Base-by-base conservation (phyloP, 2,329 filamentous ascomycete species). In the Nothopassalora personata region DNA sequence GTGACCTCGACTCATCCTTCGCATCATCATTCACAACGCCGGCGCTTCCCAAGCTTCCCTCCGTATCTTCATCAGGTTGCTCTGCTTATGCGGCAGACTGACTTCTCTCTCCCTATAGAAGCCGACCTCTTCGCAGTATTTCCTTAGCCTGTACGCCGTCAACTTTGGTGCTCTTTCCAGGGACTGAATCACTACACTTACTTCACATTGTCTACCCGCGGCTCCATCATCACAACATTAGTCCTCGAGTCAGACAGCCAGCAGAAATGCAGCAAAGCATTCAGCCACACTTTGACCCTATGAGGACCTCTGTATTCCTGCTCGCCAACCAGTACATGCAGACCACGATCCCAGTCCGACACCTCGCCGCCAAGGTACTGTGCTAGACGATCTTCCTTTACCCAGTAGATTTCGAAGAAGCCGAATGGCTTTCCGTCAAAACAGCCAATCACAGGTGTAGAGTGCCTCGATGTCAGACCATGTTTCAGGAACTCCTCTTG, bases 341-440 rank as follows among this genome's bases (percentile, higher is more conserved):
- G 76, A 0, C 94, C 94, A 6, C 94, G 81, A 68, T 97, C 93
- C 75, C 88, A 97, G 68, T 96, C 89, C 7, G 83, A 84, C 74
- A 94, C 88, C 3, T 83, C 81, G 23, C 81, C 81, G 0, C 72
- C 86, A 4, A 95, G 74, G 64, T 90, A 81, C 51, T 81, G 82
- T 0, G 90, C 91, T 0, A 99, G 73, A 0, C 80, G 77, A 70
- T 97, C 94, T 72, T 99, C 94, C 70, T 96, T 96, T 3, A 94
- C 91, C 93, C 94, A 99, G 76, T 99, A 99, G 34, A 99, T 83
- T 77, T 99, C 94, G 71, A 99, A 97, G 72, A 95, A 99, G 0
- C 91, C 94, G 76, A 97, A 99, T 0, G 93, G 93, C 60, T 93
- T 88, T 10, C 91, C 92, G 67, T 97, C 91, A 90, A 93, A 99